These are phyloP conservation scores for Gossypium herbaceum DNA, from an alignment of 345 rosid genomes.

Conservation along the genomic window DNA sequence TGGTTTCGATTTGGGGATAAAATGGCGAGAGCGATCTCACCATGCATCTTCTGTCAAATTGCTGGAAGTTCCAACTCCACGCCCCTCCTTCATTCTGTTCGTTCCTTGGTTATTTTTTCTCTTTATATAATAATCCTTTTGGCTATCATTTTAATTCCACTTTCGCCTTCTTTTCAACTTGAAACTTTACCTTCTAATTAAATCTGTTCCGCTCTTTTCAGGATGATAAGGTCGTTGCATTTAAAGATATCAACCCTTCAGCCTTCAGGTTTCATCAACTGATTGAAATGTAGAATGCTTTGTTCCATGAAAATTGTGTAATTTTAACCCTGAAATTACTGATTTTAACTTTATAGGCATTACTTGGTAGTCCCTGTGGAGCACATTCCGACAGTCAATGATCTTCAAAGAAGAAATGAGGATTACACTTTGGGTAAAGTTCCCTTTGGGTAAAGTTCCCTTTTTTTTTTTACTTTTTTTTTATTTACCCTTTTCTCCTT, in stretches of 20 bases:
- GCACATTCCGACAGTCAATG: slow-evolving; percentile 69
- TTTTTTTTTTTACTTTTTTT: not conserved
- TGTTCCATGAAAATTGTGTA: not conserved
- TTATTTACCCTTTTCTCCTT: not conserved
- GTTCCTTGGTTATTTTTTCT: slow-evolving; percentile 17
- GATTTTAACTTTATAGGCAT: slow-evolving; percentile 43
- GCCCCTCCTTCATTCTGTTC: slow-evolving; percentile 60
- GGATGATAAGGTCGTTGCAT: slow-evolving; percentile 83
- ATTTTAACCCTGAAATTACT: not conserved
- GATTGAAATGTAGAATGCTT: not conserved
- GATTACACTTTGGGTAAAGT: slow-evolving; percentile 61
- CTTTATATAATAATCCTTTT: not conserved
- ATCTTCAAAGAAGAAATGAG: slow-evolving; percentile 62
- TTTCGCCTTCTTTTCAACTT: slow-evolving; percentile 15
- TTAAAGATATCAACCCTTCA: slow-evolving; percentile 78
- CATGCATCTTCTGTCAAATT: slow-evolving; percentile 74
- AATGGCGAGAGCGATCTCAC: slow-evolving; percentile 55
- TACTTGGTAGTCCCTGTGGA: slow-evolving; percentile 74
- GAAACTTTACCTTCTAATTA: slow-evolving; percentile 1
- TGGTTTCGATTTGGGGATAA: slow-evolving; percentile 12
- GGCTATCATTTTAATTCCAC: slow-evolving; percentile 16
- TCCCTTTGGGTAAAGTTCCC: slow-evolving; percentile 29
- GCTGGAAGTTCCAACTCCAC: slow-evolving; percentile 45
- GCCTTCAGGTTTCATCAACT: slow-evolving; percentile 55
- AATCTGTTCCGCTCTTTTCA: slow-evolving; percentile 24